Base-by-base conservation (phyloP, 2,329 filamentous ascomycete species). In the Rhynchosporium agropyri region DNA sequence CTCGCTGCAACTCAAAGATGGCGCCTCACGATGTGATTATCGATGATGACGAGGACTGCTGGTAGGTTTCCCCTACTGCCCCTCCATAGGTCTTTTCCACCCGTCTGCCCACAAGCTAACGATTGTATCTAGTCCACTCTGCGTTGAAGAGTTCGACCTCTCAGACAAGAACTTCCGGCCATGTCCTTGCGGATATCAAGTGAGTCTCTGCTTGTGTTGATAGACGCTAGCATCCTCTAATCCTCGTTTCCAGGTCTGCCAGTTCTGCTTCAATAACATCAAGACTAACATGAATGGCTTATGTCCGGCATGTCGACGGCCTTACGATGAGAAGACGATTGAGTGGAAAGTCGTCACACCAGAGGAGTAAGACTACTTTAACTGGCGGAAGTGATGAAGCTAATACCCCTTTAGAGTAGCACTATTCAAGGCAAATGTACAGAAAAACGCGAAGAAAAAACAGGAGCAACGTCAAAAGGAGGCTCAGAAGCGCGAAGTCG, bases 251-350 rank as follows among this genome's bases (percentile, higher is more conserved):
- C 73, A 97, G 93, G 94, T 99, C 76, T 99, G 95, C 78, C 96
- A 99, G 81, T 99, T 99, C 79, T 99, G 95, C 80, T 99, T 94
- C 81, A 97, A 99, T 79, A 99, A 98, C 76, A 96, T 99, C 76
- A 96, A 96, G 79, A 96, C 90, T 72, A 97, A 97, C 72, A 92
- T 97, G 84, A 98, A 97, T 75, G 93, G 94, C 42, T 84, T 97
- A 63, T 99, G 95, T 77, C 95, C 95, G n/a, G 96, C 96, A 70
- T 99, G 95, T 76, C 87, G 95, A 78, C 85, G 95, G 76, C 89
- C 92, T 5, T 99, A 99, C 77, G 92, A 97, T 76, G 96, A 99
- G 71, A 94, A 94, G 76, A 96, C 92, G 36, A 98, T 99, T 75
- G 87, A 97, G 77, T 99, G 92, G 85, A 97, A 97, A 78, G 89